Evolutionary conservation across 345 rosid genomes (phyloP).

Genomic region (Arabis hirsuta): DNA sequence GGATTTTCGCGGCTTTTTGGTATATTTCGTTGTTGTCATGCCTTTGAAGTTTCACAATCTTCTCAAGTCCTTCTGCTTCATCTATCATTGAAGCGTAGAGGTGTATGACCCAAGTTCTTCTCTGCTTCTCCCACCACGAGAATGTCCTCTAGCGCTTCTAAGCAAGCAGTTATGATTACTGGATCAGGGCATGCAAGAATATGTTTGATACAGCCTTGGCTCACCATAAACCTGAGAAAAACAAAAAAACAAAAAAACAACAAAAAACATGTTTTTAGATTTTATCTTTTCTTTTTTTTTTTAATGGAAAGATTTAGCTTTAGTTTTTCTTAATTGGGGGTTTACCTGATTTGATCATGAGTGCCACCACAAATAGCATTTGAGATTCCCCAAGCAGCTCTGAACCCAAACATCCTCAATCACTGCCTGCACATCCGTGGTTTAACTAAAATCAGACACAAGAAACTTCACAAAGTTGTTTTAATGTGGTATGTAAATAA

Average conservation of each 20-base stretch:
- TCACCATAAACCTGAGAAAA: slow-evolving; percentile 58
- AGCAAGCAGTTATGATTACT: slow-evolving; percentile 65
- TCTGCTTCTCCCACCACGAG: slow-evolving; percentile 75
- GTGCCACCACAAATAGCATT: slow-evolving; percentile 80
- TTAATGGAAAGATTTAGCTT: neutral
- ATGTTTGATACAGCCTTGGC: slow-evolving; percentile 76
- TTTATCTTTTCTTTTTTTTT: neutral
- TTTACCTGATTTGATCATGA: slow-evolving; percentile 76
- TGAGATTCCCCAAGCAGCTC: slow-evolving; percentile 89
- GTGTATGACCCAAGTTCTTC: slow-evolving; percentile 55
- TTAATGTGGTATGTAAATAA: neutral
- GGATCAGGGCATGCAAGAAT: slow-evolving; percentile 77
- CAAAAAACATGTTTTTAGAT: neutral
- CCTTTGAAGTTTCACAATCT: slow-evolving; percentile 75
- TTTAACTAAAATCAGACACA: neutral
- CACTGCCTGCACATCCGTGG: slow-evolving; percentile 53
- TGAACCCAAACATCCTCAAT: slow-evolving; percentile 66
- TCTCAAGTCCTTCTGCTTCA: slow-evolving; percentile 80
- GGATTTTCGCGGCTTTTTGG: slow-evolving; percentile 74
- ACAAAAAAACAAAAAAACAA: too few species aligned
- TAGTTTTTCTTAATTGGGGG: neutral
- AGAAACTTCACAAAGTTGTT: neutral
- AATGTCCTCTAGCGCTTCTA: slow-evolving; percentile 79
- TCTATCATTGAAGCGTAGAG: slow-evolving; percentile 63
- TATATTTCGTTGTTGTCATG: slow-evolving; percentile 75